A percentile compares a stretch with the other conserved stretches of the same genome.
phyloP scores from a whole-genome alignment of 176 grass and related monocot species.

The Thalia dealbata region DNA sequence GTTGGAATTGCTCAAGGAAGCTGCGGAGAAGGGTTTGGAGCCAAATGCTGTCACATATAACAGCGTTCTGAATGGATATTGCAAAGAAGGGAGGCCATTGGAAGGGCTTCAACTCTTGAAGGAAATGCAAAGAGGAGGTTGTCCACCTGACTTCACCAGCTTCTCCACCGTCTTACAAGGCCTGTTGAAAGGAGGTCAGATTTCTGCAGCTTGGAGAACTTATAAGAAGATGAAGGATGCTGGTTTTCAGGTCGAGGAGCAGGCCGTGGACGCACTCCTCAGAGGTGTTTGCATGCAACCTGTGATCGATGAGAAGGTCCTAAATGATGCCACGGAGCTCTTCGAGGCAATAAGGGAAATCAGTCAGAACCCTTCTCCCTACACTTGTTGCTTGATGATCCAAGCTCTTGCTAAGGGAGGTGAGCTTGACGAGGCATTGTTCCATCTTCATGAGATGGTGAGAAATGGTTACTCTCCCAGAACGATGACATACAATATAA shows the following conservation, averaged over 20 bases:
- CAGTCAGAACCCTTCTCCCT: conserved; percentile 45
- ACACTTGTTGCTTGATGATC: conserved; percentile 78
- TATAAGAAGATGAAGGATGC: conserved; percentile 52
- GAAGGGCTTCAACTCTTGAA: conserved; percentile 48
- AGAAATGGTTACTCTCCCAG: conserved; percentile 45
- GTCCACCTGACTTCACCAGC: conserved; percentile 45
- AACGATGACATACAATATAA: conserved; percentile 68
- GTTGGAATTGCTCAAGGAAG: conserved; percentile 42
- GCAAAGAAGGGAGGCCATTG: conserved; percentile 51
- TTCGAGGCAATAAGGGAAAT: conserved; percentile 33
- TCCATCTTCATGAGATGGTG: conserved; percentile 58
- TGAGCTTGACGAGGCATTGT: conserved; percentile 52
- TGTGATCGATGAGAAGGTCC: conserved; percentile 20
- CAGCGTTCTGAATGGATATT: conserved; percentile 73
- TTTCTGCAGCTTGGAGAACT: conserved; percentile 44
- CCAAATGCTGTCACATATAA: conserved; percentile 74
- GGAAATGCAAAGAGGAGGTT: conserved; percentile 43
- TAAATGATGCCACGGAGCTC: conserved; percentile 49
- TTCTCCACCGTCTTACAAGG: conserved; percentile 60
- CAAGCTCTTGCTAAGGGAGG: conserved; percentile 76
- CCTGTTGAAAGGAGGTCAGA: conserved; percentile 42
- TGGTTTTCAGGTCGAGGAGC: conserved; percentile 52
- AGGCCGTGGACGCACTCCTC: conserved; percentile 55
- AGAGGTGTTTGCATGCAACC: conserved; percentile 56
- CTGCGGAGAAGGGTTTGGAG: conserved; percentile 28